phyloP scores from a whole-genome alignment of 345 rosid genomes.

The Carallia pectinifolia region DNA sequence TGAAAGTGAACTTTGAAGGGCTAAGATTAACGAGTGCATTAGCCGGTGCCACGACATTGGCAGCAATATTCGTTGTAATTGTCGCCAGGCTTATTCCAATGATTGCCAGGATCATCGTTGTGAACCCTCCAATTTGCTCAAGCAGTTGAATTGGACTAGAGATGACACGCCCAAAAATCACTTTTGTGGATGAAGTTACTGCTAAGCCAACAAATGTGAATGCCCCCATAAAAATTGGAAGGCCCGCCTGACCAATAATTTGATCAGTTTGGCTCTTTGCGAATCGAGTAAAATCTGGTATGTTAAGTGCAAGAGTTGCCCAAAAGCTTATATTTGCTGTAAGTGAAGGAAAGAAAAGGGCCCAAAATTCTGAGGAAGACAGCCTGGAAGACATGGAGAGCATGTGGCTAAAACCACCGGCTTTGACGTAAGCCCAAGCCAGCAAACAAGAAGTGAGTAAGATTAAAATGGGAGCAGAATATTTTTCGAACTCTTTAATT shows the following conservation, averaged over 20 bases:
- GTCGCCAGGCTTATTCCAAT: conserved; percentile 83
- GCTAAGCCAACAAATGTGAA: conserved; percentile 90
- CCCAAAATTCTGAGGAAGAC: conserved; percentile 67
- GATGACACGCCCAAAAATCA: conserved; percentile 73
- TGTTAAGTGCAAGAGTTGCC: conserved; percentile 88
- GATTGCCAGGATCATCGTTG: conserved; percentile 60
- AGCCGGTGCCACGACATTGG: conserved; percentile 90
- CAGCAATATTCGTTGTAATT: conserved; percentile 85
- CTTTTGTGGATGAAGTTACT: conserved; percentile 67
- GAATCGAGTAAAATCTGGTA: conserved; percentile 85
- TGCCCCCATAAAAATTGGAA: conserved; percentile 84
- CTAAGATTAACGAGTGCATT: conserved; percentile 85
- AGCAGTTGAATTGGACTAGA: conserved; percentile 81
- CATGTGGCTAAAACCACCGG: conserved; percentile 79
- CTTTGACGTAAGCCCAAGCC: conserved; percentile 72
- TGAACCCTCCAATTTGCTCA: conserved; percentile 64
- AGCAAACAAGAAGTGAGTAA: conserved; percentile 64
- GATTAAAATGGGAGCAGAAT: conserved; percentile 72
- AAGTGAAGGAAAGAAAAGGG: conserved; percentile 79
- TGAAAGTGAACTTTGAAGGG: conserved; percentile 77
- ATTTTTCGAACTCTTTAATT: conserved; percentile 78
- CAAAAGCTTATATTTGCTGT: conserved; percentile 96
- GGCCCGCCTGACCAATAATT: conserved; percentile 73
- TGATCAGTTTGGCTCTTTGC: conserved; percentile 77
- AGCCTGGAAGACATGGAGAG: conserved; percentile 63